A percentile compares a stretch with the other conserved stretches of the same genome.
Evolutionary conservation across 2,329 filamentous ascomycete species (phyloP).

Genomic region (Ascochyta clinopodiicola): DNA sequence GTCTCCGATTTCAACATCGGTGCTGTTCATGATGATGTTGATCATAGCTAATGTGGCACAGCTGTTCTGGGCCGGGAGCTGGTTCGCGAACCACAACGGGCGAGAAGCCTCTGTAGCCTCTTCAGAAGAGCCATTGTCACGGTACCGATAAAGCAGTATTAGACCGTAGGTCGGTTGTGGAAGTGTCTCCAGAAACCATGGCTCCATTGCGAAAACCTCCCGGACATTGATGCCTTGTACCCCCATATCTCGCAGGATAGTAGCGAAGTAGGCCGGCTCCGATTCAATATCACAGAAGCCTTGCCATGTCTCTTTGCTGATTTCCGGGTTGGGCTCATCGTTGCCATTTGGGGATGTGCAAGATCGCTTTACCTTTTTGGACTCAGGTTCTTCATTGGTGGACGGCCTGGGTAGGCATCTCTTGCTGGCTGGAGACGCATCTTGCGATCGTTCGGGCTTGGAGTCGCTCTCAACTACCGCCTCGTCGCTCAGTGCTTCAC

Average conservation of each 20-base stretch:
- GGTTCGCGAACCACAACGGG: constrained; percentile 92
- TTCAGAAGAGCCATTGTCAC: constrained; percentile 60
- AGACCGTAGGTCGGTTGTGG: constrained; percentile 70
- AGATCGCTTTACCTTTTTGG: constrained; percentile 2
- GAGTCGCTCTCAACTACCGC: background rate
- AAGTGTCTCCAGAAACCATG: constrained; percentile 30
- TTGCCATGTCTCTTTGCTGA: constrained; percentile 62
- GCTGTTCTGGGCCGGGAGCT: constrained; percentile 72
- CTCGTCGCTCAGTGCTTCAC: background rate
- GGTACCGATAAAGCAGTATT: constrained; percentile 84
- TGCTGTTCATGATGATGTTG: constrained; percentile 89
- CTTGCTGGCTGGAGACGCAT: background rate
- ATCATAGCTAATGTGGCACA: constrained; percentile 92
- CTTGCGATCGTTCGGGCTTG: background rate
- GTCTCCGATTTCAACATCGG: constrained; percentile 69
- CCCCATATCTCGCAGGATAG: constrained; percentile 80
- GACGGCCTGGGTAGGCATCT: background rate
- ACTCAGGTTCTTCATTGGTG: background rate
- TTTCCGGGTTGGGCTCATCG: too few species aligned
- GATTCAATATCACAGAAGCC: constrained; percentile 88
- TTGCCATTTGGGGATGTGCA: background rate
- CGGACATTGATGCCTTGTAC: constrained; percentile 75
- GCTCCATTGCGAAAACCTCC: constrained; percentile 77
- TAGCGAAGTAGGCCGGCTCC: constrained; percentile 85
- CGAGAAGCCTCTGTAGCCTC: constrained; percentile 64